Evolutionary conservation across 2,329 filamentous ascomycete species (phyloP).

Genomic region (Fusarium temperatum): DNA sequence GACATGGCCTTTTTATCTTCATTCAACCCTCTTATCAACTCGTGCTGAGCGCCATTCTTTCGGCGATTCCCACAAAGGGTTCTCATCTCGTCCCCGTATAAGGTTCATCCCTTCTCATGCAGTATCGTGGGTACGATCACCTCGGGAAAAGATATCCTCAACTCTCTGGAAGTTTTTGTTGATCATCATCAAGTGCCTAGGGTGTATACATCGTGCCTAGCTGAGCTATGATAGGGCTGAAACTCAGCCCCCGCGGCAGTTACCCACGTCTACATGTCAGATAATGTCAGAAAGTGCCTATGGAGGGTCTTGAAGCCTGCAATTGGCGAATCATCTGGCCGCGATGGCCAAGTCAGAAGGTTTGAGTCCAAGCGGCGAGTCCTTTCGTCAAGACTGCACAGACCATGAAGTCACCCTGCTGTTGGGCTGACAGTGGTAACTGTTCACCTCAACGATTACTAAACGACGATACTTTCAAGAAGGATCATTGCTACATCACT

Average conservation of each 20-base stretch:
- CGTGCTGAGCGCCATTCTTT: fast-evolving
- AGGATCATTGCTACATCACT: not conserved
- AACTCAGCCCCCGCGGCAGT: not conserved
- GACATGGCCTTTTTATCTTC: not conserved
- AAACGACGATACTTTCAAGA: fast-evolving
- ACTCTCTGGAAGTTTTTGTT: fast-evolving
- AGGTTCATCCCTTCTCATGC: not conserved
- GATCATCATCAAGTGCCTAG: not conserved
- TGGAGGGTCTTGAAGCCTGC: not conserved
- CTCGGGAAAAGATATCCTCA: too few relatives aligned
- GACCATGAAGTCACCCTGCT: not conserved
- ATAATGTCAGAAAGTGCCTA: fast-evolving
- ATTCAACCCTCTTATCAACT: fast-evolving
- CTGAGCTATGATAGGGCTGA: not conserved
- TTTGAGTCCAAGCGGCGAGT: not conserved
- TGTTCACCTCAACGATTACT: not conserved
- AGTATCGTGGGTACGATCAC: fast-evolving
- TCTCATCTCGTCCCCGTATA: not conserved
- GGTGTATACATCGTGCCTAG: not conserved
- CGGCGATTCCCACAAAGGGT: not conserved
- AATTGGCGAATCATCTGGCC: not conserved
- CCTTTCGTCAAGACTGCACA: not conserved
- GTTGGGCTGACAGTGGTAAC: too few relatives aligned
- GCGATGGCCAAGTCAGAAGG: fast-evolving
- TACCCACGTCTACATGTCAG: not conserved